phyloP scores from a whole-genome alignment of 2,329 filamentous ascomycete species.

The Aureobasidium sp. region DNA sequence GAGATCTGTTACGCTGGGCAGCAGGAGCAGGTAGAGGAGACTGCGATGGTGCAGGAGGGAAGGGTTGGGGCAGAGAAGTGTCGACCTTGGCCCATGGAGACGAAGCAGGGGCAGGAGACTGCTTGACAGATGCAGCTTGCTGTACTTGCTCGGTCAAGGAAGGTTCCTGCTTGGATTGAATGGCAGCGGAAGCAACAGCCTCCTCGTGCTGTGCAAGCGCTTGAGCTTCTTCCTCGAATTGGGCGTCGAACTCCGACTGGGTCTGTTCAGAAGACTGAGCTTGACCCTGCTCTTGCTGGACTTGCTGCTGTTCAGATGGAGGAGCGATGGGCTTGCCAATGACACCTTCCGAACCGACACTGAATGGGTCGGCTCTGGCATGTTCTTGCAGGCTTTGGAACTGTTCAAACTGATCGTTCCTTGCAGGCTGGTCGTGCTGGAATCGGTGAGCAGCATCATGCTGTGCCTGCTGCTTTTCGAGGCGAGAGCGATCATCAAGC shows the following conservation, averaged over 20 bases:
- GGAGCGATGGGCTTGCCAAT: constrained; percentile 25
- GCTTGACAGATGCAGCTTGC: constrained; percentile 57
- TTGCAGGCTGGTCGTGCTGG: constrained; percentile 38
- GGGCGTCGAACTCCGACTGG: constrained; percentile 7
- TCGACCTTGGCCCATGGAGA: constrained; percentile 54
- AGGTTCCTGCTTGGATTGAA: constrained; percentile 35
- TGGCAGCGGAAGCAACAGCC: constrained; percentile 10
- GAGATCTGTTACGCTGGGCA: constrained; percentile 74
- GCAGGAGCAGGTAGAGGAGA: constrained; percentile 83
- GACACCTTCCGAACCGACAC: constrained; percentile 26
- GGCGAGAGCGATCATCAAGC: constrained; percentile 52
- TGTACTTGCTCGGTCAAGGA: constrained; percentile 80
- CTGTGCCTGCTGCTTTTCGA: constrained; percentile 54
- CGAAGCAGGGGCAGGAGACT: constrained; percentile 43
- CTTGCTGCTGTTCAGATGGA: constrained; percentile 14
- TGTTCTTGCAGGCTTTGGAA: constrained; percentile 67
- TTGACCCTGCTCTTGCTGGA: constrained; percentile 21
- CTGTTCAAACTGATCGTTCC: constrained; percentile 65
- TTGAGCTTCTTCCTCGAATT: constrained; percentile 21
- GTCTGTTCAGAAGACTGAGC: background rate
- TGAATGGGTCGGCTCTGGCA: constrained; percentile 14
- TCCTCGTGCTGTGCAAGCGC: constrained; percentile 20
- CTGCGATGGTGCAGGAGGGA: constrained; percentile 63
- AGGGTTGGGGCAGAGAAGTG: constrained; percentile 65
- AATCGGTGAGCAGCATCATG: constrained; percentile 39